These are phyloP conservation scores for Sphagnum magellanicum DNA, from an alignment of 228 moss, liverwort and hornwort species.

Conservation along the genomic window DNA sequence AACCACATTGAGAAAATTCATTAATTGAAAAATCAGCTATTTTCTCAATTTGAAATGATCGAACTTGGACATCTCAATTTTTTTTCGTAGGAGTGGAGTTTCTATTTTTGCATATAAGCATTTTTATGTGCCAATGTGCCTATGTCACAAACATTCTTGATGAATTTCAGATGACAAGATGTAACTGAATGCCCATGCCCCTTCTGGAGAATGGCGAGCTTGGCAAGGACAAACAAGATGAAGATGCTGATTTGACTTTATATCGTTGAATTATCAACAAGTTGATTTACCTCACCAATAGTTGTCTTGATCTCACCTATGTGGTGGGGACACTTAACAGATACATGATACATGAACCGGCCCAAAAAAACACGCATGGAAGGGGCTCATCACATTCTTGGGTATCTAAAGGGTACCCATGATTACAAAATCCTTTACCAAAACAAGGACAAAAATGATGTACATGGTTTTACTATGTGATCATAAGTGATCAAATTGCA, in stretches of 20 bases:
- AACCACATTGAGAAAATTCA: neutral
- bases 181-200: neutral
- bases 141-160: neutral
- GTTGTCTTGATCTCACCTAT: neutral
- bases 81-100: neutral
- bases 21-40: neutral
- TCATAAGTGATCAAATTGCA: neutral
- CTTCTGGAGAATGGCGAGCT: neutral
- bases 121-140: neutral
- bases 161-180: neutral
- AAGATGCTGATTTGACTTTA: neutral
- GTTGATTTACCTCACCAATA: slow-evolving; percentile 1
- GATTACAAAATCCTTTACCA: neutral
- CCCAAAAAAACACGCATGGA: neutral
- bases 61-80: neutral
- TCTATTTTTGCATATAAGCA: neutral
- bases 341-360: slow-evolving; percentile 3
- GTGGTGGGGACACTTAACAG: neutral
- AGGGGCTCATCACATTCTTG: neutral
- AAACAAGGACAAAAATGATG: too few species aligned
- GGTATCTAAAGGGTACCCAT: neutral
- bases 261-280: neutral
- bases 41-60: neutral
- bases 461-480: neutral
- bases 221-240: neutral